phyloP scores from a whole-genome alignment of 441 rosid genomes.

The Euphorbia corollata region DNA sequence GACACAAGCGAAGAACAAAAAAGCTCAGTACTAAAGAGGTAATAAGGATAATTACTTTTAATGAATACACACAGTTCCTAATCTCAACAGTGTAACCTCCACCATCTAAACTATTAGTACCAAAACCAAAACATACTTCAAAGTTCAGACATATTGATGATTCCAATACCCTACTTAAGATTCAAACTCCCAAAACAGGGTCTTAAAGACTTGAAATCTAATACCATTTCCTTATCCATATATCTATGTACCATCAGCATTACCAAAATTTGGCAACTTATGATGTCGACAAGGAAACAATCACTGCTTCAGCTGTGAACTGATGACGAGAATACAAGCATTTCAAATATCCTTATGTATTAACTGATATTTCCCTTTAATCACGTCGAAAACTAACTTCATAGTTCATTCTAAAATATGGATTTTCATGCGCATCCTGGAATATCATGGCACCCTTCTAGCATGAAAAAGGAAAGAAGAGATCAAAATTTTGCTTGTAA shows the following conservation, averaged over 20 bases:
- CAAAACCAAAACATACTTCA: no score
- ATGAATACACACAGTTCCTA: background rate
- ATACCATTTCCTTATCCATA: background rate
- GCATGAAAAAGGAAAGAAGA: background rate
- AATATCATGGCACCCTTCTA: background rate
- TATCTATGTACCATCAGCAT: background rate
- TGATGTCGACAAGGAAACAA: background rate
- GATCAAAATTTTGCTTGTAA: no score
- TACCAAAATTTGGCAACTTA: background rate
- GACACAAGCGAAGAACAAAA: background rate
- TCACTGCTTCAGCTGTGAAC: no score
- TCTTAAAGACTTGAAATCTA: background rate
- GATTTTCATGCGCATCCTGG: background rate
- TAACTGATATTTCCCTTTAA: background rate
- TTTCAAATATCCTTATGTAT: background rate
- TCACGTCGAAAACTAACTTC: background rate
- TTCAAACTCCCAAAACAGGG: background rate
- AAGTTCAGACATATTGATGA: no score
- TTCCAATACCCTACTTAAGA: background rate
- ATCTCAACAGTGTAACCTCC: background rate
- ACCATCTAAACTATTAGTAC: background rate
- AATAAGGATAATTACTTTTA: background rate
- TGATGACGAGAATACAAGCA: background rate
- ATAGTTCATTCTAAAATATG: background rate
- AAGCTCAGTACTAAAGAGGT: background rate